Evolutionary conservation across 352 stramenopile genomes (phyloP).

Genomic region (Phytophthora foliorum): DNA sequence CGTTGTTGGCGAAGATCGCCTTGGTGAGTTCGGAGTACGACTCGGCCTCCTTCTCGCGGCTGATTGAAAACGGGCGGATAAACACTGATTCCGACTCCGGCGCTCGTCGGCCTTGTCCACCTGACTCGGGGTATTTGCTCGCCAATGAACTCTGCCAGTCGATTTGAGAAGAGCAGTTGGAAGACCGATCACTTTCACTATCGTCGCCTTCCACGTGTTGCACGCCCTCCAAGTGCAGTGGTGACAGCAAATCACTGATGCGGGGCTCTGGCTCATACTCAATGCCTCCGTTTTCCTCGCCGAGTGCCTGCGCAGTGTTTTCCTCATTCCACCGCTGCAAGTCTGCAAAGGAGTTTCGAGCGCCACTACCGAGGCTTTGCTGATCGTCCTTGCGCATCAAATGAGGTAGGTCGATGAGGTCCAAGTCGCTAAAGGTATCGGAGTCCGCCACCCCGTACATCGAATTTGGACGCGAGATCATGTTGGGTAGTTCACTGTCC

Average conservation of each 20-base stretch:
- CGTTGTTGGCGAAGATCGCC: constrained; percentile 37
- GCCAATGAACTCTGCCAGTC: constrained; percentile 36
- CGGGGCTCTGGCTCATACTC: constrained; percentile 34
- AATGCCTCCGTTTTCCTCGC: constrained; percentile 20
- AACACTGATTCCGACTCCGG: constrained; percentile 35
- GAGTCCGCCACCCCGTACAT: constrained; percentile 66
- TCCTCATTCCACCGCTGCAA: constrained; percentile 49
- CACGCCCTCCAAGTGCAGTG: constrained; percentile 34
- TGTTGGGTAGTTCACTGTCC: constrained; percentile 34
- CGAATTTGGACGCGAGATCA: constrained; percentile 52
- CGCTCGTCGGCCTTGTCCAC: constrained; percentile 6
- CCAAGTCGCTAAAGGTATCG: constrained; percentile 83
- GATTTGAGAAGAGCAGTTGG: constrained; percentile 43
- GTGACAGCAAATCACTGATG: constrained; percentile 38
- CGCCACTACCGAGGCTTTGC: constrained; percentile 21
- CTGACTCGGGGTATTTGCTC: constrained; percentile 5
- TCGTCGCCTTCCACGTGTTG: constrained; percentile 41
- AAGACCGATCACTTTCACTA: constrained; percentile 46
- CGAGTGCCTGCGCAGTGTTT: constrained; percentile 1
- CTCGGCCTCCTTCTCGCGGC: constrained; percentile 18
- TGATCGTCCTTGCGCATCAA: constrained; percentile 72
- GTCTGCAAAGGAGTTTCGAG: constrained; percentile 51
- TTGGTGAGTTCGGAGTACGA: constrained; percentile 41
- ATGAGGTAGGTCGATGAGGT: constrained; percentile 75
- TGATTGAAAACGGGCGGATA: constrained; percentile 26